Evolutionary conservation across 306 rosid species (phyloP), one percentile per base, ranked within the genome.

Genomic region (Casuarina glauca): DNA sequence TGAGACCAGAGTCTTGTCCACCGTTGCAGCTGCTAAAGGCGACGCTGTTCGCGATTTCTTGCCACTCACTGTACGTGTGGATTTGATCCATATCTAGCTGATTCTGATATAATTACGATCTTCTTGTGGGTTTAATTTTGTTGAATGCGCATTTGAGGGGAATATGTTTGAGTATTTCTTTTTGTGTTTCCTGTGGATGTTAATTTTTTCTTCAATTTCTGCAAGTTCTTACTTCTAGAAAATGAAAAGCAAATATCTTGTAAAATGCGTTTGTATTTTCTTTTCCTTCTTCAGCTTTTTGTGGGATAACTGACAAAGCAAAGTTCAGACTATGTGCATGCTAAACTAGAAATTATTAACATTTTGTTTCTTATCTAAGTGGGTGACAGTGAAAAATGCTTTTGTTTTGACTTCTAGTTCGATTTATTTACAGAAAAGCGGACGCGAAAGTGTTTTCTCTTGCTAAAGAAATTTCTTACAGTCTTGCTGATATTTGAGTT

Each of bases 41-140:
- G 91, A 88, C 54, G 81, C 84, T 15, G 74, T 74, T 82, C 91
- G 91, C 19, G 99, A 95, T 79, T 95, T 95, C 78, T 85, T 95
- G 60, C 97, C 99, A 50, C 97, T 93, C 80, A 91, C 99, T 6
- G 99, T 95, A 91, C 42, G 89, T 77, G 43, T 55, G 2, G 9
- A 19, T 16, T 19, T 66, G 1, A 35, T 61, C 68, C 41, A 35
- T 61, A 32, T 61, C 11, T 32, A 61, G 46, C 70, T 10, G 11
- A 35, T 64, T 64, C 4, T 39, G 7, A 64, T 41, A 38, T 16
- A 32, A 13, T 41, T 64, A 3, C 5, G 3, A 17, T 55, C 17
- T 19, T 57, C 20, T 26, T n/a, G 3, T 38, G 19, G 38, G 39
- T 61, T 32, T 61, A 43, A 36, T 64, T 64, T 64, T 64, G 70